Conservation (phyloP, 1,284 basidiomycete genomes). For the Sanghuangporus baumii region DNA sequence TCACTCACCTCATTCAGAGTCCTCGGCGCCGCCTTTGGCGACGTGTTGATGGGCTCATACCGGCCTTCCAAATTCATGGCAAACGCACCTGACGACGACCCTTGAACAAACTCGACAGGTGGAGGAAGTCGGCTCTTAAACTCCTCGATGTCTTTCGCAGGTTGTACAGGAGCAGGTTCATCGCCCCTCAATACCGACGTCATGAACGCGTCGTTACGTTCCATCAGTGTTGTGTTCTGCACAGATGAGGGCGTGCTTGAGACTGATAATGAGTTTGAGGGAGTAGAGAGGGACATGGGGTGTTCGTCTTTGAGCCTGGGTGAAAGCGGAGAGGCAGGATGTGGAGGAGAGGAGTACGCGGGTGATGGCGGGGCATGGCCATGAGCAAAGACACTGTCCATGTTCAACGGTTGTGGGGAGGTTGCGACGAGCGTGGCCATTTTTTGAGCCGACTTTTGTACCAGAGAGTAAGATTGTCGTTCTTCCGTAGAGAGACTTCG, state of each 20-base stretch:
- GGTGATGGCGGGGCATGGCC: slow-evolving; percentile 5
- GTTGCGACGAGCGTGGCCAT: slow-evolving; percentile 15
- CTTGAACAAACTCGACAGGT: slow-evolving; percentile 74
- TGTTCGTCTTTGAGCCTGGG: background rate
- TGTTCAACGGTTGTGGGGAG: slow-evolving; percentile 7
- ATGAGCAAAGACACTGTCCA: background rate
- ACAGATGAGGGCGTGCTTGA: background rate
- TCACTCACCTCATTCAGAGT: background rate
- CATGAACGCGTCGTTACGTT: background rate
- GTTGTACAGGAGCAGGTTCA: slow-evolving; percentile 50
- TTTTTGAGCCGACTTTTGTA: background rate
- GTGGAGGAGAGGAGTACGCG: background rate
- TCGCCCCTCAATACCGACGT: slow-evolving; percentile 26
- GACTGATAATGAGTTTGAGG: background rate
- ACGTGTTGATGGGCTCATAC: slow-evolving; percentile 72
- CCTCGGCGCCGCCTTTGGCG: slow-evolving; percentile 26
- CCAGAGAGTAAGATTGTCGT: background rate
- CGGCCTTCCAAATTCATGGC: slow-evolving; percentile 55
- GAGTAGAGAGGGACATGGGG: background rate
- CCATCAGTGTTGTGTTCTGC: background rate
- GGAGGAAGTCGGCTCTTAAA: slow-evolving; percentile 72
- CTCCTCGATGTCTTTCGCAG: slow-evolving; percentile 61
- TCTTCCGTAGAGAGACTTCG: background rate
- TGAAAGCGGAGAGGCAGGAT: background rate
- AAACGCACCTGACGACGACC: slow-evolving; percentile 67